A percentile compares a stretch with the other conserved stretches of the same genome.
phyloP scores from a whole-genome alignment of 2,329 filamentous ascomycete genomes.

The Colletotrichum truncatum region DNA sequence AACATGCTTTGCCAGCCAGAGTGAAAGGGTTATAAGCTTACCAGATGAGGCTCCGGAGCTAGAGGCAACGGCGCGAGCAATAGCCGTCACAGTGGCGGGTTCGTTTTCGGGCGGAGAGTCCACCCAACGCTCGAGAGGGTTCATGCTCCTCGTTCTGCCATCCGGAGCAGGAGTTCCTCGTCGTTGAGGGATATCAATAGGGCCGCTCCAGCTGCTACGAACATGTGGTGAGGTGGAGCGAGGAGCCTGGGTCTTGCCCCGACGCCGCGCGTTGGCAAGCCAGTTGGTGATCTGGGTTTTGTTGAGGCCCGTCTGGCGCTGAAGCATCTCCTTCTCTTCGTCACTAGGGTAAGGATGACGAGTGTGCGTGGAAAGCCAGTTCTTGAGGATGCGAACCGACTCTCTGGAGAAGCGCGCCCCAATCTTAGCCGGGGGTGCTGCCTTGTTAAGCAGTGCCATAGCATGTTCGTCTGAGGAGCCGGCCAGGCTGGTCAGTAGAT shows the following conservation, averaged over 20 bases:
- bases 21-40: too few species aligned
- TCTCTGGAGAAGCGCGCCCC: constrained; percentile 82
- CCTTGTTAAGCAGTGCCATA: constrained; percentile 35
- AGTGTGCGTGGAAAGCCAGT: constrained; percentile 83
- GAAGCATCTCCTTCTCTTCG: constrained; percentile 83
- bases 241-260: constrained; percentile 78
- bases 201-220: constrained; percentile 64
- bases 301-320: constrained; percentile 81
- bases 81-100: constrained; percentile 66
- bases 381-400: constrained; percentile 82
- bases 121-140: constrained; percentile 67
- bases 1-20: too few species aligned
- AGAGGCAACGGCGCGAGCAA: constrained; percentile 65
- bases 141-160: constrained; percentile 50
- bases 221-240: constrained; percentile 76
- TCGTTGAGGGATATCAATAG: constrained; percentile 78
- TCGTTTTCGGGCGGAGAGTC: constrained; percentile 69
- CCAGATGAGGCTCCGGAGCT: constrained; percentile 53
- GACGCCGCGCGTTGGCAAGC: constrained; percentile 88
- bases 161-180: constrained; percentile 63
- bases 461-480: constrained; percentile 33
- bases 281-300: constrained; percentile 89
- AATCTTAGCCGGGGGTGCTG: constrained; percentile 63
- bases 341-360: constrained; percentile 90
- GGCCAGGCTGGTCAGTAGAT: constrained; percentile 35